These are phyloP conservation scores for Lasiosphaeriaceae sp. DNA, from an alignment of 495 filamentous ascomycete genomes.

Conservation along the genomic window DNA sequence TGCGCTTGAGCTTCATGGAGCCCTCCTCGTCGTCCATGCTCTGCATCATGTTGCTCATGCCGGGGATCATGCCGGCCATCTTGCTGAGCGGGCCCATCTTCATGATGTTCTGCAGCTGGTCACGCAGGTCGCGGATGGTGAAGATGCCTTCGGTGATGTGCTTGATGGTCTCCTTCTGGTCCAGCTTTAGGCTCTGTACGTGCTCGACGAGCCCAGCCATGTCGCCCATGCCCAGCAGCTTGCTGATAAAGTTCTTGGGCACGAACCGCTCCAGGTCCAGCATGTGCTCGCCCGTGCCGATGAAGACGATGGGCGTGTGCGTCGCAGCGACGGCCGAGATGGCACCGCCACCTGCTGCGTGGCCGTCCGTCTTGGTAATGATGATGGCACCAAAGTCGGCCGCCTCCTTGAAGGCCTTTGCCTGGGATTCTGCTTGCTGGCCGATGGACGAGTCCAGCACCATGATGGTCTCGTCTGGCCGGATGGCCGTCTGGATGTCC, in stretches of 20 bases:
- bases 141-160: slow-evolving; percentile 96
- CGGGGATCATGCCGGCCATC: slow-evolving; percentile 98
- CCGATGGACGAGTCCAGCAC: slow-evolving; percentile 95
- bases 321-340: slow-evolving; percentile 98
- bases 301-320: slow-evolving; percentile 93
- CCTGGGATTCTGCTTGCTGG: slow-evolving; percentile 91
- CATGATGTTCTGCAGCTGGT: slow-evolving; percentile 97
- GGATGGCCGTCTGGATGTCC: slow-evolving; percentile 88
- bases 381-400: slow-evolving; percentile 98
- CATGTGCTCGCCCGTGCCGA: slow-evolving; percentile 96
- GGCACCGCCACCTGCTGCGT: slow-evolving; percentile 90
- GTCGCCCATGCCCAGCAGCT: slow-evolving; percentile 95
- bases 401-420: slow-evolving; percentile 93
- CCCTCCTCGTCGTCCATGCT: slow-evolving; percentile 97
- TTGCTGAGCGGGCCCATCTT: slow-evolving; percentile 98
- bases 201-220: slow-evolving; percentile 94
- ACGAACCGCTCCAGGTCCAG: slow-evolving; percentile 90
- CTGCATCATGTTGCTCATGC: slow-evolving; percentile 84
- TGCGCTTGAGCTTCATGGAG: slow-evolving; percentile 84
- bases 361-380: slow-evolving; percentile 97
- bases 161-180: slow-evolving; percentile 98
- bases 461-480: slow-evolving; percentile 96
- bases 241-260: slow-evolving; percentile 84
- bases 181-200: slow-evolving; percentile 92
- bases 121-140: slow-evolving; percentile 88